Conservation (phyloP, 2,329 filamentous ascomycete species). For the Arthrocladium fulminans region DNA sequence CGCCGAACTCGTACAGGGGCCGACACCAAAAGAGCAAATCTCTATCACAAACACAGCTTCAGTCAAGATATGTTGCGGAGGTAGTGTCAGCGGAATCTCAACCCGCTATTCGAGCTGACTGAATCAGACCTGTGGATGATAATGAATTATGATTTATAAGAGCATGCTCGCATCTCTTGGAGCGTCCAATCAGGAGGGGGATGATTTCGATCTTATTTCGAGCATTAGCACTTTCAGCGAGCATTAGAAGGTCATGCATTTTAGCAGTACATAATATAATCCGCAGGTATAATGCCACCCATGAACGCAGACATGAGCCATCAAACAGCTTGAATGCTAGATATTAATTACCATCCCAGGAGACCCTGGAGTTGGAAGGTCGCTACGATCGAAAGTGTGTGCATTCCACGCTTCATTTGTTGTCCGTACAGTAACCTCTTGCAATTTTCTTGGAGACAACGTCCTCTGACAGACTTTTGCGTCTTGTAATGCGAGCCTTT, state of each 20-base stretch:
- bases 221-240: background rate
- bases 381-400: no score
- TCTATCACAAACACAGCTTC: constrained; percentile 1
- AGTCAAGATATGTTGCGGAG: background rate
- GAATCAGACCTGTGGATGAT: background rate
- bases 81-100: background rate
- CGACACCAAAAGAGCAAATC: constrained; percentile 2
- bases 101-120: background rate
- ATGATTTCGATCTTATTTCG: background rate
- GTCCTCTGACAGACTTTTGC: no score
- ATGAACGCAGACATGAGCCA: no score
- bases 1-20: background rate
- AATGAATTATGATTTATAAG: constrained; percentile 1
- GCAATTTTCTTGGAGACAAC: no score
- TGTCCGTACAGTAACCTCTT: no score
- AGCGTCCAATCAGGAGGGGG: background rate
- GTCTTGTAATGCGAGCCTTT: no score
- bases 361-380: no score
- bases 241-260: background rate
- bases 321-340: no score
- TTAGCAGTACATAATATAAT: background rate
- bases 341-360: no score
- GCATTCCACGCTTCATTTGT: no score
- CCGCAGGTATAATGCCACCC: no score
- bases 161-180: background rate